Evolutionary conservation across 768 basidiomycete species (phyloP), one percentile per base, ranked within the genome.

Genomic region (Pleurotus salmoneostramineus): DNA sequence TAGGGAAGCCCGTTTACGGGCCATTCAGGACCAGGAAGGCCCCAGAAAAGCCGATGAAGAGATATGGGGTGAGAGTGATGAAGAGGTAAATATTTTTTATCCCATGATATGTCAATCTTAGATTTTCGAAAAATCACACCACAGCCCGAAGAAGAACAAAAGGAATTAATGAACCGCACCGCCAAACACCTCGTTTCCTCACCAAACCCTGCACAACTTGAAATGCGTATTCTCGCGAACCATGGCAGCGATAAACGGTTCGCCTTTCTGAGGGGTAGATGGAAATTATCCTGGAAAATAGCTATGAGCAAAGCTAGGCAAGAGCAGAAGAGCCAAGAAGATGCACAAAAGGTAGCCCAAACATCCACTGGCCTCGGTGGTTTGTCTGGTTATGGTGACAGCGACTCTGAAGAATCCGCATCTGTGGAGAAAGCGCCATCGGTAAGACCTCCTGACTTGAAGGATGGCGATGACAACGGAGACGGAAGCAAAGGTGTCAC

Each of bases 201-300:
- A 0, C 83, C 87, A 1, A 93, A 95, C 64, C 82, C 91, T 12
- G 83, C 86, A 0, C 85, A 93, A 61, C 78, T 96, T 21, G 93
- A 95, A 69, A 85, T 94, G 79, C 83, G 93, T 5, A 94, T 97
- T 63, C 75, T 96, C 12, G 87, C 94, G 7, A 93, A 96, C 63
- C 83, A 95, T 65, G 88, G 91, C 0, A 73, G 77, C 10, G 93
- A 96, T 67, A 73, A 76, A 46, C 80, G 90, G 5, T 95, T 97
- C 65, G 83, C 87, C 1, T 95, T 95, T 69, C 69, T 96, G 46
- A 80, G 85, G 35, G 93, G 93, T 2, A 74, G 90, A 21, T 94
- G 89, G 86, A 76, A 77, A 56, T 71, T 71, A 2, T 74, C 79
- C 3, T 96, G 93, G 93, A 71, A 71, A 33, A 64, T 71, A 1